A percentile compares a stretch with the other conserved stretches of the same genome.
phyloP scores from a whole-genome alignment of 192 early-diverging fungal species.

The Backusella australiensis region DNA sequence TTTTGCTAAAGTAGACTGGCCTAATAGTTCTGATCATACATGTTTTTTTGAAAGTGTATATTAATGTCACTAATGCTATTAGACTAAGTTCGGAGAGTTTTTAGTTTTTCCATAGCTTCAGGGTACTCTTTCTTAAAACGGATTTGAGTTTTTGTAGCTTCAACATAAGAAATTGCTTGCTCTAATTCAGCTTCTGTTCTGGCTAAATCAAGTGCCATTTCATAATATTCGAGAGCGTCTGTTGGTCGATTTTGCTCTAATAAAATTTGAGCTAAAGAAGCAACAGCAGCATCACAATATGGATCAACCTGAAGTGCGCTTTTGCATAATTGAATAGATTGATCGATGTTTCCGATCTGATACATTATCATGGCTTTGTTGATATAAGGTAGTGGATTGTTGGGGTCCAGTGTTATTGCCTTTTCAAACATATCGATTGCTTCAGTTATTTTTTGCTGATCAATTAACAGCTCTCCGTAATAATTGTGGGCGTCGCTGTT shows the following conservation, averaged over 20 bases:
- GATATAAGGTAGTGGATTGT: conserved; percentile 95
- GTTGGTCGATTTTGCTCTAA: conserved; percentile 84
- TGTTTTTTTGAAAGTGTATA: not conserved
- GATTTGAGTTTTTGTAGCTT: conserved; percentile 59
- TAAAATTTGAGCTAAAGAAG: conserved; percentile 76
- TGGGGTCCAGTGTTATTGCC: conserved; percentile 75
- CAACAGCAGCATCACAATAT: conserved; percentile 93
- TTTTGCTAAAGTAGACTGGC: not conserved
- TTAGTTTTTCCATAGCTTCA: conserved; percentile 24
- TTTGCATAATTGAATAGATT: conserved; percentile 74
- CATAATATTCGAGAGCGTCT: conserved; percentile 80
- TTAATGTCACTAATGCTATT: not conserved
- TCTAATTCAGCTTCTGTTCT: conserved; percentile 89
- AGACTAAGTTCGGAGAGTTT: conserved; percentile 8
- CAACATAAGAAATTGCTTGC: conserved; percentile 72
- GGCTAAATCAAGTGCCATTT: conserved; percentile 78
- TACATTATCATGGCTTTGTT: conserved; percentile 88
- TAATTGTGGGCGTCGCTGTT: conserved; percentile 95
- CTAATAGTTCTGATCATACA: not conserved
- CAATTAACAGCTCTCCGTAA: conserved; percentile 91
- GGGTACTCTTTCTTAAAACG: conserved; percentile 16
- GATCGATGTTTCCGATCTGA: conserved; percentile 72
- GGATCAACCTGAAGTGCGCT: conserved; percentile 88
- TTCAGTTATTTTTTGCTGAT: conserved; percentile 80
- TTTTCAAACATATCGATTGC: conserved; percentile 87